phyloP scores from a whole-genome alignment of 2,329 filamentous ascomycete species.

The Fusarium nematophilum region DNA sequence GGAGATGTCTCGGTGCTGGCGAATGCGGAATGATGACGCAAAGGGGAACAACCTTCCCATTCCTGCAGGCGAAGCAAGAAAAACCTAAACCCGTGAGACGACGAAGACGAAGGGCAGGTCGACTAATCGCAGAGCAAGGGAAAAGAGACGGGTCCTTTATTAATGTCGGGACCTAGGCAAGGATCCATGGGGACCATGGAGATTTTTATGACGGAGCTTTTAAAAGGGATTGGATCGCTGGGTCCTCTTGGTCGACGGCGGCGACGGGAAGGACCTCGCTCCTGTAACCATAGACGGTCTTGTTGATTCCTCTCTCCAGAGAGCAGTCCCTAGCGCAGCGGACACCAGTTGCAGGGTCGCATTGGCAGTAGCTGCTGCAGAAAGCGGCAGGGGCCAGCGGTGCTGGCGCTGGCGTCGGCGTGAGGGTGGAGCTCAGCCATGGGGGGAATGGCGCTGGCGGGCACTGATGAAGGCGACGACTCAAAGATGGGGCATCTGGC shows the following conservation, averaged over 20 bases:
- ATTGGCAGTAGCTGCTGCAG: background rate
- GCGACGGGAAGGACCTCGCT: background rate
- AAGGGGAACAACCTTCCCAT: slow-evolving; percentile 14
- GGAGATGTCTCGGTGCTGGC: slow-evolving; percentile 9
- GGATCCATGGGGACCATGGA: too few relatives aligned
- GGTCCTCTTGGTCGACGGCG: background rate
- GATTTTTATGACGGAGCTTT: slow-evolving; percentile 20
- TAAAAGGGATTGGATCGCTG: background rate
- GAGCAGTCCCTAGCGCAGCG: background rate
- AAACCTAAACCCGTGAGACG: slow-evolving; percentile 8
- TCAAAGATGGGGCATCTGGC: slow-evolving; percentile 5
- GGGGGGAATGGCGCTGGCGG: slow-evolving; percentile 4
- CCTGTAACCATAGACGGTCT: background rate
- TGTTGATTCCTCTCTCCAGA: too few relatives aligned
- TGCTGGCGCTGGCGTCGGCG: slow-evolving; percentile 28
- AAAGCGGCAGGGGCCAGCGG: slow-evolving; percentile 26
- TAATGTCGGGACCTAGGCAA: slow-evolving; percentile 22
- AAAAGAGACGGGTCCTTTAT: slow-evolving; percentile 29
- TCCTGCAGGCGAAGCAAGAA: slow-evolving; percentile 8
- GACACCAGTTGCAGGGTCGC: background rate
- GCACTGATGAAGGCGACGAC: slow-evolving; percentile 11
- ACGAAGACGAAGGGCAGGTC: background rate
- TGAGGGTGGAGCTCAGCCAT: slow-evolving; percentile 32
- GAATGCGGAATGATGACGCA: slow-evolving; percentile 9
- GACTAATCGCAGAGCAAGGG: slow-evolving; percentile 8